phyloP scores from a whole-genome alignment of 2,329 filamentous ascomycete species.

The Volutella citrinella region DNA sequence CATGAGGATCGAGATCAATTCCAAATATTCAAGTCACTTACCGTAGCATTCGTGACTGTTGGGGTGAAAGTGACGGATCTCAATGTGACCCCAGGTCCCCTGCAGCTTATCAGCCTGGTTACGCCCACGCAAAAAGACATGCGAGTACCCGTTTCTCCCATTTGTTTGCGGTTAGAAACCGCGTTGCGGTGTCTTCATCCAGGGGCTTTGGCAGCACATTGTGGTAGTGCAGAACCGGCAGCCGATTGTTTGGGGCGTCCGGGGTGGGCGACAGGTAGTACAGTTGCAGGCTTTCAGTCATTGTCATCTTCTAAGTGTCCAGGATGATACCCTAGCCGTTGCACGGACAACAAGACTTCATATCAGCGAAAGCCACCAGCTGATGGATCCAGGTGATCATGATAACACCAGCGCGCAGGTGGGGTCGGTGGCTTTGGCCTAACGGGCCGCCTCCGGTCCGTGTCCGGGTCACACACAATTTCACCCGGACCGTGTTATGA shows the following conservation, averaged over 20 bases:
- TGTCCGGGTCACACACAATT: slow-evolving; percentile 4
- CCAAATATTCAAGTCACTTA: not conserved
- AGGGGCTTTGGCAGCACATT: slow-evolving; percentile 11
- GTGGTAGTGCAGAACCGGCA: slow-evolving; percentile 20
- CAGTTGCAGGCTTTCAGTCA: slow-evolving; percentile 10
- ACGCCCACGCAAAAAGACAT: too few relatives aligned
- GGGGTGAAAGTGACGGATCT: slow-evolving; percentile 21
- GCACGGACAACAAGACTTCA: too few relatives aligned
- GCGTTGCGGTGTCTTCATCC: slow-evolving; percentile 12
- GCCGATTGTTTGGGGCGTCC: slow-evolving; percentile 17
- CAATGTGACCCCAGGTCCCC: slow-evolving; percentile 21
- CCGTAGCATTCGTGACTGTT: slow-evolving; percentile 24
- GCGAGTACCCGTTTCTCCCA: slow-evolving; percentile 23
- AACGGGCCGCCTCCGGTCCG: slow-evolving; percentile 5
- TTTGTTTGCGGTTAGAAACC: slow-evolving; percentile 14
- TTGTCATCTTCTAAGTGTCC: slow-evolving; percentile 2
- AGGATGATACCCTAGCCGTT: too few relatives aligned
- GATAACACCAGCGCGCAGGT: too few relatives aligned
- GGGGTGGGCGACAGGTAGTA: slow-evolving; percentile 14
- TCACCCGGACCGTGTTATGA: too few relatives aligned
- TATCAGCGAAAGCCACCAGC: too few relatives aligned
- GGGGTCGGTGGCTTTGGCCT: too few relatives aligned
- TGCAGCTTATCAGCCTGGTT: too few relatives aligned
- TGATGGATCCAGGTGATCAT: too few relatives aligned
- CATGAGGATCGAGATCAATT: not conserved